Evolutionary conservation across 2,329 filamentous ascomycete species (phyloP), one percentile per base, ranked within the genome.

Genomic region (Exophiala mesophila): DNA sequence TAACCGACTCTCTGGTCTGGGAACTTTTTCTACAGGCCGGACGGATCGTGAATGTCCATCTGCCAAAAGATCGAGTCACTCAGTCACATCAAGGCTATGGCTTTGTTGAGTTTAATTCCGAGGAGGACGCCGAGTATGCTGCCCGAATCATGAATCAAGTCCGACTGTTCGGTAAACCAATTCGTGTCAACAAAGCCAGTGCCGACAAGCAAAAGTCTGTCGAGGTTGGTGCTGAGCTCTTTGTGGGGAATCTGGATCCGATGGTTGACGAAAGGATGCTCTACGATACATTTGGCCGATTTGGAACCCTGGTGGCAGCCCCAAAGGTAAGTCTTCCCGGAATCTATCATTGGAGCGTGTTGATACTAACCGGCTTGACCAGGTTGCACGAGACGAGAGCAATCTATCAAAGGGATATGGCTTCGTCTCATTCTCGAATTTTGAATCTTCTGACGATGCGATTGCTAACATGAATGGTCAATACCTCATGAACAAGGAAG

Each of bases 11-110:
- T 57, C 77, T 95, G 55, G 81, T 98, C 55, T 96, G 92, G 83
- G 92, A 98, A 73, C 77, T 98, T 59, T 97, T 97, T 88, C 82
- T 96, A 42, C 92, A 98, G 71, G 88, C 89, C 63, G 92, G 92
- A 41, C 89, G 90, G 57, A 94, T 98, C 58, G 87, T 94, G 62
- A 97, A 97, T 68, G 90, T 98, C 52, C 92, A 98, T 69, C 82
- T 98, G 62, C 92, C 92, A 42, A 95, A 96, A 73, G 92, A 98
- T 67, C 87, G 92, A 64, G 92, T 98, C 56, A 96, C 92, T 34
- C 88, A 96, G 62, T 84, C 83, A 44, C 92, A 98, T 66, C 92
- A 97, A 68, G 92, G 92, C 57, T 98, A 96, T 73, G 92, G 92
- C 58, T 98, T 98, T 68, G 92, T 98, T 66, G 92, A 98, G 68